phyloP scores from a whole-genome alignment of 2,329 filamentous ascomycete species.

The Thelonectria rubi region DNA sequence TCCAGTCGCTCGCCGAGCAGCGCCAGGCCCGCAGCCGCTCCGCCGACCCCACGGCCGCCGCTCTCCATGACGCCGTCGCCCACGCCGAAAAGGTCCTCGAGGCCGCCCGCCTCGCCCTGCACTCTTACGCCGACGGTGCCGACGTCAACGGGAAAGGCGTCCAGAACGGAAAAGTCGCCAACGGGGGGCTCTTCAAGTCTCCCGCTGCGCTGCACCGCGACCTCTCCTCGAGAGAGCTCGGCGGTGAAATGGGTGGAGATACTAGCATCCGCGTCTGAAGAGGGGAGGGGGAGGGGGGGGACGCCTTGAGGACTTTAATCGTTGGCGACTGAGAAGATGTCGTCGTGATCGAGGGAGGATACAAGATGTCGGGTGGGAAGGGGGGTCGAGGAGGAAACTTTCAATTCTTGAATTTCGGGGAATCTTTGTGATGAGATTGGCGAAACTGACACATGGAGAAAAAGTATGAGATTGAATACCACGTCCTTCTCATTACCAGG shows the following conservation, averaged over 20 bases:
- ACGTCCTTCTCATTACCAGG: constrained; percentile 1
- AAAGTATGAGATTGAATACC: constrained; percentile 20
- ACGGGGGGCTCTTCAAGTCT: constrained; percentile 34
- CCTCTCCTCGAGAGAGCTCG: constrained; percentile 62
- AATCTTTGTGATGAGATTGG: constrained; percentile 12
- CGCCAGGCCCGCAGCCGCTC: constrained; percentile 18
- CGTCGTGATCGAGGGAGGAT: constrained; percentile 25
- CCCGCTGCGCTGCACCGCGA: constrained; percentile 50
- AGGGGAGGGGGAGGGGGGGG: constrained; percentile 6
- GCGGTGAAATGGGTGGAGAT: constrained; percentile 71
- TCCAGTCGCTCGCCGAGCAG: constrained; percentile 60
- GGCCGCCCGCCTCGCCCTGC: constrained; percentile 55
- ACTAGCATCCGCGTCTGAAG: constrained; percentile 48
- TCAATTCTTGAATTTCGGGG: constrained; percentile 20
- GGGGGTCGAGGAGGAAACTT: constrained; percentile 19
- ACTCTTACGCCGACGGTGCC: constrained; percentile 46
- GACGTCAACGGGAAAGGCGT: constrained; percentile 29
- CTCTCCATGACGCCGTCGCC: constrained; percentile 54
- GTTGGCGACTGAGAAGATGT: constrained; percentile 21
- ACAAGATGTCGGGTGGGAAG: constrained; percentile 12
- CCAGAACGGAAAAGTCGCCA: constrained; percentile 29
- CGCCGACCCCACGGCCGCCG: constrained; percentile 52
- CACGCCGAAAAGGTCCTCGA: constrained; percentile 59
- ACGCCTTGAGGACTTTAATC: constrained; percentile 8
- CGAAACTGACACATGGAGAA: constrained; percentile 17